phyloP scores from a whole-genome alignment of 129 eudicot genomes.

The Heracleum sosnowskyi region DNA sequence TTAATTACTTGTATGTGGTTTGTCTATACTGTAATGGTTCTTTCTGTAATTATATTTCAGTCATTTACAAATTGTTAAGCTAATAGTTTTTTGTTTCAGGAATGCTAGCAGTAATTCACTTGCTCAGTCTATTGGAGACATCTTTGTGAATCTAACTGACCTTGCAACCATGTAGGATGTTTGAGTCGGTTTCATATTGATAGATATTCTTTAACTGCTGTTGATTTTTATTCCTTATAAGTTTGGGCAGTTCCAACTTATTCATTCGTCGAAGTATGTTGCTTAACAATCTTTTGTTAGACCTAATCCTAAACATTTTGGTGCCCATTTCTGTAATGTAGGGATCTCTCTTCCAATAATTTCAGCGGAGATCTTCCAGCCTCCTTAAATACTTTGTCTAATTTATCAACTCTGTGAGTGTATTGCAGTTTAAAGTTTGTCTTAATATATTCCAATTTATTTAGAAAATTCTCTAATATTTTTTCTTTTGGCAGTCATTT shows the following conservation, averaged over 20 bases:
- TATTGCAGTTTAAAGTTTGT: slow-evolving; percentile 7
- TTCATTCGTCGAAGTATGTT: not conserved
- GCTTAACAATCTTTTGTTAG: not conserved
- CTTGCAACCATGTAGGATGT: slow-evolving; percentile 56
- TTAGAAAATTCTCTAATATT: slow-evolving; percentile 6
- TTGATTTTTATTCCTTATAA: not conserved
- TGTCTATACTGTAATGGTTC: not conserved
- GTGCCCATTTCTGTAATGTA: slow-evolving; percentile 20
- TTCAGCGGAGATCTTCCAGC: slow-evolving; percentile 82
- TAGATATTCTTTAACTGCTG: slow-evolving; percentile 1
- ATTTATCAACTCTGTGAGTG: slow-evolving; percentile 76
- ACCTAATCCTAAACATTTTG: slow-evolving; percentile 8
- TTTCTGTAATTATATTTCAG: not conserved
- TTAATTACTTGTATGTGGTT: slow-evolving; percentile 38
- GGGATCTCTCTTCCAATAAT: slow-evolving; percentile 83
- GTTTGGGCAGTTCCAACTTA: not conserved
- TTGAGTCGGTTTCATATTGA: not conserved
- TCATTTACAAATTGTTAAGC: not conserved
- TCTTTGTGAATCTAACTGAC: slow-evolving; percentile 60
- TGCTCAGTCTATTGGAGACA: slow-evolving; percentile 61
- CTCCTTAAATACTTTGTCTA: slow-evolving; percentile 61
- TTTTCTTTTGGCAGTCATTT: slow-evolving; percentile 46
- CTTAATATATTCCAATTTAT: not conserved
- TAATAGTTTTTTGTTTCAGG: slow-evolving; percentile 34
- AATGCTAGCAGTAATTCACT: slow-evolving; percentile 74